Evolutionary conservation across 2,329 filamentous ascomycete genomes (phyloP).

Genomic region (Aspergillus fumigatus): DNA sequence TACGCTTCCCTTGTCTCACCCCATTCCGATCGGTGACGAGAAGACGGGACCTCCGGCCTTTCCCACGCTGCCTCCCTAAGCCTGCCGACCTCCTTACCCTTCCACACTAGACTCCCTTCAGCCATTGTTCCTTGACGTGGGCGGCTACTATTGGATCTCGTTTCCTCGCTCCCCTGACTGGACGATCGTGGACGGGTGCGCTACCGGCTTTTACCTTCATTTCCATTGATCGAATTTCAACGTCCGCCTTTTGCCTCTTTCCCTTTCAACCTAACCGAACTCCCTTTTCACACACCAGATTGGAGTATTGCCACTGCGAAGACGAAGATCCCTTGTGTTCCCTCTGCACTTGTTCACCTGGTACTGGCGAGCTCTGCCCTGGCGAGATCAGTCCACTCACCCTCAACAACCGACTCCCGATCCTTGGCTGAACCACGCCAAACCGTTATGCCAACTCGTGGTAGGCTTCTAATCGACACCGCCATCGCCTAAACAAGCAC

Average conservation of each 20-base stretch:
- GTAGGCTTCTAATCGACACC: slow-evolving; percentile 9
- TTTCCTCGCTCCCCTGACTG: slow-evolving; percentile 14
- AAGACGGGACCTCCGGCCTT: background rate
- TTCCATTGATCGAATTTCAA: background rate
- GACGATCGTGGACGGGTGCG: slow-evolving; percentile 1
- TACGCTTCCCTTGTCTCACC: too few species aligned
- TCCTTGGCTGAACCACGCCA: background rate
- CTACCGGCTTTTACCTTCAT: background rate
- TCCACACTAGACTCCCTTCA: background rate
- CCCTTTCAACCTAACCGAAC: background rate
- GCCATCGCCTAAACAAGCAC: slow-evolving; percentile 7
- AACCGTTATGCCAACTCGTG: background rate
- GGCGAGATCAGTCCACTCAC: background rate
- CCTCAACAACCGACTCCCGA: too few species aligned
- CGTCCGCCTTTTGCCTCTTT: background rate
- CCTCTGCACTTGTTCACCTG: background rate
- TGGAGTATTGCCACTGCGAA: background rate
- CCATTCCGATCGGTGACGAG: too few species aligned
- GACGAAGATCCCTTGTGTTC: background rate
- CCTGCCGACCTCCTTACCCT: too few species aligned
- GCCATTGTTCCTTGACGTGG: slow-evolving; percentile 19
- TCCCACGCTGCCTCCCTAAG: slow-evolving; percentile 9
- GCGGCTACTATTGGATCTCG: slow-evolving; percentile 19
- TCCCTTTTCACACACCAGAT: background rate
- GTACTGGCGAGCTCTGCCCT: background rate